Percentiles rank a stretch among this genome's conserved stretches.
These are phyloP conservation scores for Gloeopeniophorella convolvens DNA, from an alignment of 768 basidiomycete genomes.

Conservation along the genomic window DNA sequence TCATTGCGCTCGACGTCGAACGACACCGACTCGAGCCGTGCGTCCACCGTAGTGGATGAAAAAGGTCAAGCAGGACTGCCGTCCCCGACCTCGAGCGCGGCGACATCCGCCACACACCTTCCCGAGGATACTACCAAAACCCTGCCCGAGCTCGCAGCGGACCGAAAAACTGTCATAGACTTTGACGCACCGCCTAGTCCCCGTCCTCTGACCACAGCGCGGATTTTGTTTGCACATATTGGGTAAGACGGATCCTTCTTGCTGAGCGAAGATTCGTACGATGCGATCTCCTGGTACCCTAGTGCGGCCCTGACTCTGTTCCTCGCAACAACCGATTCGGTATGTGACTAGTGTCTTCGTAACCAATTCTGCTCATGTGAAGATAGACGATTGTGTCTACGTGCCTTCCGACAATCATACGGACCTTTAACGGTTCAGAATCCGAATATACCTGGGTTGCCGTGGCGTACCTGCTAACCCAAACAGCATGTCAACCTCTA, in stretches of 20 bases:
- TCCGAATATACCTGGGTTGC: conserved; percentile 83
- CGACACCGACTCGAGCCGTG: neutral
- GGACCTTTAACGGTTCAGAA: conserved; percentile 58
- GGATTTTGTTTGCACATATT: conserved; percentile 18
- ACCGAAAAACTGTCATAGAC: neutral
- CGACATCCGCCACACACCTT: conserved; percentile 10
- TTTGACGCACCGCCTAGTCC: conserved; percentile 1
- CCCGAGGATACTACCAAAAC: conserved; percentile 10
- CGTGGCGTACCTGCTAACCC: conserved; percentile 78
- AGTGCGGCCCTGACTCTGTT: conserved; percentile 78
- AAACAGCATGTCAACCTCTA: conserved; percentile 79
- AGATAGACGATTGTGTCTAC: conserved; percentile 70
- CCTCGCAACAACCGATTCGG: conserved; percentile 82
- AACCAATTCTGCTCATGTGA: conserved; percentile 7
- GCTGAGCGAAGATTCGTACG: neutral
- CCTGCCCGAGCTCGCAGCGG: conserved; percentile 1
- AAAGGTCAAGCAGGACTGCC: neutral
- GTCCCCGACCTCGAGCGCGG: conserved; percentile 8
- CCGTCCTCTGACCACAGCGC: conserved; percentile 14
- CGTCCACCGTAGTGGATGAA: neutral
- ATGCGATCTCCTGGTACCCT: conserved; percentile 8
- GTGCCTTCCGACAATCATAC: conserved; percentile 72
- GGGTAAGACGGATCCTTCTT: conserved; percentile 15
- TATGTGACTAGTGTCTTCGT: conserved; percentile 31
- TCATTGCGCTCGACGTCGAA: conserved; percentile 6